Conservation (phyloP, 1,139 yeast species). For the Pneumocystis jirovecii region DNA sequence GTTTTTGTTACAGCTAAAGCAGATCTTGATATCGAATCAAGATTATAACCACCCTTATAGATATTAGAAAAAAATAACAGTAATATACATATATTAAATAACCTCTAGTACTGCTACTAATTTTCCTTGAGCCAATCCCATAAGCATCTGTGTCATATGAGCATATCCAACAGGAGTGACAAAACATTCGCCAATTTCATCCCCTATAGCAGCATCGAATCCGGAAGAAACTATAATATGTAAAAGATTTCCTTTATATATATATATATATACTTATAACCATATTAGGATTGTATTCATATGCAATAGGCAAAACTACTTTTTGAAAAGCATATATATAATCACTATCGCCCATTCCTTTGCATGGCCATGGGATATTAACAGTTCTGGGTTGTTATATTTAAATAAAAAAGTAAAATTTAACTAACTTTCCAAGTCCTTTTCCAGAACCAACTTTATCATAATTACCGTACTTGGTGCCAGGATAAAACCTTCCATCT, state of each 20-base stretch:
- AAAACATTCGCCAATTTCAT: conserved; percentile 93
- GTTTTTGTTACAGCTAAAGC: conserved; percentile 90
- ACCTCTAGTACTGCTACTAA: conserved; percentile 71
- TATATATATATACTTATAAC: conserved; percentile 35
- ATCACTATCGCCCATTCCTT: conserved; percentile 92
- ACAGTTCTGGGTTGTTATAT: conserved; percentile 29
- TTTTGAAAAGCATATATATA: conserved; percentile 82
- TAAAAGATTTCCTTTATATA: not conserved
- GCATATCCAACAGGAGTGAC: conserved; percentile 94
- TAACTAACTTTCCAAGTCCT: conserved; percentile 53
- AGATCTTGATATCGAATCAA: conserved; percentile 77
- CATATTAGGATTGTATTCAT: conserved; percentile 84
- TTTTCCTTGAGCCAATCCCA: conserved; percentile 75
- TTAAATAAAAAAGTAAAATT: not conserved
- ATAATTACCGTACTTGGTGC: conserved; percentile 60
- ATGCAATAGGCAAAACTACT: conserved; percentile 76
- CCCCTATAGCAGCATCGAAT: conserved; percentile 98
- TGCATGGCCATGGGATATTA: conserved; percentile 88
- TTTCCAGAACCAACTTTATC: conserved; percentile 68
- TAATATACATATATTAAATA: not conserved
- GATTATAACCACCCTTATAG: conserved; percentile 66
- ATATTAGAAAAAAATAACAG: not conserved
- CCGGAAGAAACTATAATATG: conserved; percentile 55
- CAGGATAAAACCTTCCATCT: conserved; percentile 86
- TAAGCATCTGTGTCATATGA: conserved; percentile 85